phyloP scores from a whole-genome alignment of 176 grass and related monocot genomes.

The Tuctoria greenei region DNA sequence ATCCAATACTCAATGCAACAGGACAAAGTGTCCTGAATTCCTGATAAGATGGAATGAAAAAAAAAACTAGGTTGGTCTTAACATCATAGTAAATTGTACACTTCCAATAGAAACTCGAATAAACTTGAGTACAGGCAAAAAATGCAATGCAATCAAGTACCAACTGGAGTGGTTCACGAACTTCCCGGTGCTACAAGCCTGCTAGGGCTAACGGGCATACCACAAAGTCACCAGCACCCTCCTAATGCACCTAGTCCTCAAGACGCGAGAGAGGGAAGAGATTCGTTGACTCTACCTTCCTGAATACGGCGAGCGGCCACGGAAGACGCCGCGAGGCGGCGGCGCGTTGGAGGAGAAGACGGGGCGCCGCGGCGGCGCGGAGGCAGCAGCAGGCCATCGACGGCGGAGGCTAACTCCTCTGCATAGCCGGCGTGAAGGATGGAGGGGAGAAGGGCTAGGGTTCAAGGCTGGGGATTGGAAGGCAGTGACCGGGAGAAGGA shows the following conservation, averaged over 20 bases:
- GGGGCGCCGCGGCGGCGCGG: constrained; percentile 41
- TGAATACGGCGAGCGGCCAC: constrained; percentile 32
- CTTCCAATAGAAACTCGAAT: not conserved
- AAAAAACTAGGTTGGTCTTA: not conserved
- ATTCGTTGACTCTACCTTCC: constrained; percentile 24
- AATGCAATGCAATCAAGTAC: constrained; percentile 16
- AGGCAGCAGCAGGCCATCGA: constrained; percentile 54
- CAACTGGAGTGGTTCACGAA: not conserved
- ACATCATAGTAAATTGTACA: not conserved
- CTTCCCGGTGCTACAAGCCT: not conserved
- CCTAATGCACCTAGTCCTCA: not conserved
- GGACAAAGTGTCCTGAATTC: not conserved
- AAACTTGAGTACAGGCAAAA: constrained; percentile 9
- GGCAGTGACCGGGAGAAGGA: not conserved
- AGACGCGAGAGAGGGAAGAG: not conserved
- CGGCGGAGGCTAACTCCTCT: constrained; percentile 25
- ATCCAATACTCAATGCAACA: not conserved
- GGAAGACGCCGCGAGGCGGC: constrained; percentile 19
- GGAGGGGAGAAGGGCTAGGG: constrained; percentile 17
- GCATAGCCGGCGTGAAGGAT: constrained; percentile 6
- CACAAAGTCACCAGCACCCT: not conserved
- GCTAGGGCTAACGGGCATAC: constrained; percentile 4
- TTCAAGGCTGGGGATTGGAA: constrained; percentile 18
- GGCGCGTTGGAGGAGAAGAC: constrained; percentile 28
- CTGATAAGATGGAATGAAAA: not conserved